Base-by-base conservation (phyloP, 2,329 filamentous ascomycete species). In the Verticillium dahliae region DNA sequence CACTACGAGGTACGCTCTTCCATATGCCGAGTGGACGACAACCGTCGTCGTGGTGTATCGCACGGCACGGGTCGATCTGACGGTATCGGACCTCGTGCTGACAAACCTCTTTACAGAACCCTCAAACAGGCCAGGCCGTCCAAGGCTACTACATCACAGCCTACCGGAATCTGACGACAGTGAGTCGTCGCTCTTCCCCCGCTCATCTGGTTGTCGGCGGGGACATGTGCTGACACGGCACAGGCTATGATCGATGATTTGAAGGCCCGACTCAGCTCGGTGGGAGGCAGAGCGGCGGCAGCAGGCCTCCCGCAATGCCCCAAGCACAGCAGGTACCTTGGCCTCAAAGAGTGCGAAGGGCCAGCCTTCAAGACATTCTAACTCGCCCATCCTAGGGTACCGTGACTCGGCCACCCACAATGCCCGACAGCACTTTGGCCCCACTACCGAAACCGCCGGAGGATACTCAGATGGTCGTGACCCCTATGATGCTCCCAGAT, bases 111-210 rank as follows among this genome's bases (percentile, higher is more conserved):
- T 18, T 55, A 63, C 62, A 85, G 82, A 83, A 85, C 71, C 79
- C 81, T 22, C 74, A 80, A 68, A 83, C 74, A 61, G 80, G 83
- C 67, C 83, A 89, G 76, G 78, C 84, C 66, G 86, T 86, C 65
- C 82, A 85, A 70, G 90, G 90, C 68, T 92, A 90, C 77, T 90
- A 86, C 75, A 90, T 92, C 73, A 91, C 87, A 57, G 90, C 89
- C 65, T 92, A 92, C 75, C 85, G 90, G 65, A 91, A 91, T 72
- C 76, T 92, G 71, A 92, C 90, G 68, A 87, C 88, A 70, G 90
- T 92, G 82, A 78, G 87, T 78, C 56, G 6, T 34, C 31, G 45
- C 50, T 18, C 14, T 31, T 59, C 57, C 15, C 34, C 62, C 54
- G 62, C 68, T 70, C 45, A 31, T 31, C 27, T 31, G 31, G 35